These are phyloP conservation scores for Penicillium sp. DNA, from an alignment of 2,329 filamentous ascomycete species.

Conservation along the genomic window DNA sequence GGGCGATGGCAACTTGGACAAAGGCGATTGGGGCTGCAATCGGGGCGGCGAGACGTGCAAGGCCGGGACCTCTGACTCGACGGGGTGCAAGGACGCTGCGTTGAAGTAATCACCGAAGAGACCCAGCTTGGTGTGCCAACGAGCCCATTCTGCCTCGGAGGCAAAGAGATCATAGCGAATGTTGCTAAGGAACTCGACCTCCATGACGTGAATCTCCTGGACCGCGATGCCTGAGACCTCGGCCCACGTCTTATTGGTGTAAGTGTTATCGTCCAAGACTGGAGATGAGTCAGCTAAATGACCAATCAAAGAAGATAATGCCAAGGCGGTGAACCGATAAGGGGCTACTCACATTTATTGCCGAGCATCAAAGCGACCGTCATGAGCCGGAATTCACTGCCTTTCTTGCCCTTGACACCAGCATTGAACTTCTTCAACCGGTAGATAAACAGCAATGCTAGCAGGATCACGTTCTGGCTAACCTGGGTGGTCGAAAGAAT, in stretches of 20 bases:
- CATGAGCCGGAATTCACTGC: constrained; percentile 88
- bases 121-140: constrained; percentile 80
- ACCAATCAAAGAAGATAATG: constrained; percentile 5
- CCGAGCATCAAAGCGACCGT: constrained; percentile 96
- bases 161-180: constrained; percentile 93
- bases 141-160: constrained; percentile 80
- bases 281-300: constrained; percentile 25
- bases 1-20: constrained; percentile 45
- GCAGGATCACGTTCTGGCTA: constrained; percentile 87
- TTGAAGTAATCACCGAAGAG: constrained; percentile 84
- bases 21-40: constrained; percentile 30
- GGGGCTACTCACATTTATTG: constrained; percentile 75
- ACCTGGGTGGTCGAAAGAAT: constrained; percentile 94
- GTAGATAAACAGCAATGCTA: constrained; percentile 91
- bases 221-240: constrained; percentile 95
- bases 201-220: constrained; percentile 96
- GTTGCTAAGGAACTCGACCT: constrained; percentile 98
- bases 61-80: constrained; percentile 36
- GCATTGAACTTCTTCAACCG: constrained; percentile 88
- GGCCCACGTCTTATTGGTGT: constrained; percentile 99
- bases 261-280: constrained; percentile 97
- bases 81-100: constrained; percentile 57
- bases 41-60: constrained; percentile 36
- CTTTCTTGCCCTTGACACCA: constrained; percentile 82
- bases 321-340: constrained; percentile 23